Percentiles rank a stretch among this genome's conserved stretches.
phyloP scores from a whole-genome alignment of 2,329 filamentous ascomycete genomes.

The Microcera coccophila region DNA sequence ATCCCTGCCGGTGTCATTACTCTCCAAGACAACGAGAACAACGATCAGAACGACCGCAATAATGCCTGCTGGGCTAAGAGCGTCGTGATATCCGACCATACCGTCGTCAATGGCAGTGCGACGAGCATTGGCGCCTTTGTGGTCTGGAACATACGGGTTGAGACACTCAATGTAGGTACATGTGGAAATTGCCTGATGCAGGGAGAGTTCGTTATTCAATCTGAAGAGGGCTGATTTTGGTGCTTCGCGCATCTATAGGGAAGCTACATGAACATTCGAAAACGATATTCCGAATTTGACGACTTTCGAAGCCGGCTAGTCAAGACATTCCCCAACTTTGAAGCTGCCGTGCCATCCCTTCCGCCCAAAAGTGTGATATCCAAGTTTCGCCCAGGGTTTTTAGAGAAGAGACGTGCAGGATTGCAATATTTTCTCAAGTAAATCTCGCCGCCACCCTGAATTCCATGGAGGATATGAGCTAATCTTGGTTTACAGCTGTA shows the following conservation, averaged over 20 bases:
- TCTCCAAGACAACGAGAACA: constrained; percentile 59
- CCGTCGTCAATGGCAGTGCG: constrained; percentile 53
- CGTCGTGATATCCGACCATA: constrained; percentile 56
- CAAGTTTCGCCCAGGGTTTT: constrained; percentile 77
- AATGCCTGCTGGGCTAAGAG: constrained; percentile 62
- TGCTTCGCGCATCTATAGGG: constrained; percentile 41
- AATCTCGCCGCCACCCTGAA: constrained; percentile 31
- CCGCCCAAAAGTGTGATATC: constrained; percentile 90
- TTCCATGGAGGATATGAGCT: constrained; percentile 5
- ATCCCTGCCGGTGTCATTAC: constrained; percentile 53
- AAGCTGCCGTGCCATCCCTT: constrained; percentile 79
- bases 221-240: background rate
- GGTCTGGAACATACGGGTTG: constrained; percentile 86
- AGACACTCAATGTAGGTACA: constrained; percentile 67
- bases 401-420: constrained; percentile 78
- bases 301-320: constrained; percentile 70
- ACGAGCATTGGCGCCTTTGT: constrained; percentile 80
- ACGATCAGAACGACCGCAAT: constrained; percentile 48
- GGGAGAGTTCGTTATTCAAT: too few species aligned
- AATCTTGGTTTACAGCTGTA: constrained; percentile 57
- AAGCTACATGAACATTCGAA: constrained; percentile 58
- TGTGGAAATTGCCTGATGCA: too few species aligned
- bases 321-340: constrained; percentile 77
- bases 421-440: constrained; percentile 93
- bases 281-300: constrained; percentile 91